Conservation (phyloP, 2,329 filamentous ascomycete species). For the Tolypocladium amazonense region DNA sequence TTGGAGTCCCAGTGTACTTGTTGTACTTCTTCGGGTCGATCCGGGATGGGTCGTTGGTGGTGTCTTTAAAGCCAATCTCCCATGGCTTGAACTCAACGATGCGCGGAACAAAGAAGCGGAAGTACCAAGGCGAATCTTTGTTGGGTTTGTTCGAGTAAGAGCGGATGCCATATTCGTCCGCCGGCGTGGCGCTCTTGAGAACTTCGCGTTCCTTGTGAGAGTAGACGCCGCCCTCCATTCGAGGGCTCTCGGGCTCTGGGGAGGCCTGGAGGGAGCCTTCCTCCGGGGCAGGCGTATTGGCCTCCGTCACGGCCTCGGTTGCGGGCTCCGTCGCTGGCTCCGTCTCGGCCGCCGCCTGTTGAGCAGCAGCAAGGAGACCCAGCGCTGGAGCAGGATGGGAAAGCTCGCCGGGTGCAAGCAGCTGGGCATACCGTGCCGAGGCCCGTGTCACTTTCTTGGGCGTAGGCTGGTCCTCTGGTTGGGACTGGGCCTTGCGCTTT, state of each 20-base stretch:
- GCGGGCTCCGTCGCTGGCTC: constrained; percentile 6
- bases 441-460: constrained; percentile 35
- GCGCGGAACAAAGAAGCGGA: constrained; percentile 38
- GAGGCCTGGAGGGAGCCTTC: constrained; percentile 25
- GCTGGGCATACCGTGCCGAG: constrained; percentile 17
- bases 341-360: constrained; percentile 19
- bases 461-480: constrained; percentile 36
- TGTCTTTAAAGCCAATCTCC: constrained; percentile 51
- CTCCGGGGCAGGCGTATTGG: constrained; percentile 20
- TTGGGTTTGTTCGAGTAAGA: constrained; percentile 28
- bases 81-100: constrained; percentile 37
- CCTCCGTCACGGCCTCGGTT: constrained; percentile 13
- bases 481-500: constrained; percentile 42
- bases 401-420: constrained; percentile 11
- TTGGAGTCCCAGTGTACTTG: constrained; percentile 42
- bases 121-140: constrained; percentile 35
- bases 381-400: constrained; percentile 21
- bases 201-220: constrained; percentile 24
- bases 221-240: constrained; percentile 14
- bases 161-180: constrained; percentile 42
- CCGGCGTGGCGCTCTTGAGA: constrained; percentile 29
- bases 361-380: constrained; percentile 27
- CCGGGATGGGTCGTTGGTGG: constrained; percentile 36
- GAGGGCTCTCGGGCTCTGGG: constrained; percentile 19
- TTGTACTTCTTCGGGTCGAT: not conserved